Evolutionary conservation across 805 yeast species (phyloP).

Genomic region (Sugiyamaella floridensis): DNA sequence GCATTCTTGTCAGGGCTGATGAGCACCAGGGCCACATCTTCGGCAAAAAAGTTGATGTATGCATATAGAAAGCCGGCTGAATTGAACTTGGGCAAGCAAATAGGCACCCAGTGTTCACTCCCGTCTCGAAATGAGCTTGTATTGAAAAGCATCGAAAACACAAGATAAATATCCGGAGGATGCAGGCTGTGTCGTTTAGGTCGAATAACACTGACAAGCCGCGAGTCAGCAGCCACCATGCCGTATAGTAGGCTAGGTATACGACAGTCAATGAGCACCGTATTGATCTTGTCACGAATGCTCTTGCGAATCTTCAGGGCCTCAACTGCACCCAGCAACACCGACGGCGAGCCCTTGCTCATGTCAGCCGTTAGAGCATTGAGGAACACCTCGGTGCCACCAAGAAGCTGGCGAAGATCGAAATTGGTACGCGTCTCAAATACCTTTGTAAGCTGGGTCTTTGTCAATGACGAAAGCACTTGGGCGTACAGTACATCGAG

Average conservation of each 20-base stretch:
- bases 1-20: slow-evolving; percentile 68
- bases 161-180: slow-evolving; percentile 71
- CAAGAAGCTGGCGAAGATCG: slow-evolving; percentile 70
- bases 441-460: slow-evolving; percentile 62
- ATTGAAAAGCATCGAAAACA: slow-evolving; percentile 63
- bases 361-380: slow-evolving; percentile 55
- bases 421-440: slow-evolving; percentile 69
- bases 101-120: slow-evolving; percentile 85
- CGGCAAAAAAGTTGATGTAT: slow-evolving; percentile 56
- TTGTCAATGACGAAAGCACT: slow-evolving; percentile 74
- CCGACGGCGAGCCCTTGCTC: slow-evolving; percentile 48
- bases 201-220: slow-evolving; percentile 60
- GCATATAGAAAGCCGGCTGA: slow-evolving; percentile 80
- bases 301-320: slow-evolving; percentile 53
- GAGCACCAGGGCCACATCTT: slow-evolving; percentile 38
- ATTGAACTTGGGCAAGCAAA: slow-evolving; percentile 87
- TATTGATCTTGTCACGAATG: slow-evolving; percentile 50
- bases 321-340: slow-evolving; percentile 59
- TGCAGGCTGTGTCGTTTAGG: slow-evolving; percentile 74
- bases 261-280: slow-evolving; percentile 43
- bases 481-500: slow-evolving; percentile 69
- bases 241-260: slow-evolving; percentile 65
- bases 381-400: slow-evolving; percentile 68
- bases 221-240: slow-evolving; percentile 57
- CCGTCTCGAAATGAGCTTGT: slow-evolving; percentile 44